Evolutionary conservation across 2,329 filamentous ascomycete genomes (phyloP), one percentile per base, ranked within the genome.

Genomic region (Clarireedia sp.): DNA sequence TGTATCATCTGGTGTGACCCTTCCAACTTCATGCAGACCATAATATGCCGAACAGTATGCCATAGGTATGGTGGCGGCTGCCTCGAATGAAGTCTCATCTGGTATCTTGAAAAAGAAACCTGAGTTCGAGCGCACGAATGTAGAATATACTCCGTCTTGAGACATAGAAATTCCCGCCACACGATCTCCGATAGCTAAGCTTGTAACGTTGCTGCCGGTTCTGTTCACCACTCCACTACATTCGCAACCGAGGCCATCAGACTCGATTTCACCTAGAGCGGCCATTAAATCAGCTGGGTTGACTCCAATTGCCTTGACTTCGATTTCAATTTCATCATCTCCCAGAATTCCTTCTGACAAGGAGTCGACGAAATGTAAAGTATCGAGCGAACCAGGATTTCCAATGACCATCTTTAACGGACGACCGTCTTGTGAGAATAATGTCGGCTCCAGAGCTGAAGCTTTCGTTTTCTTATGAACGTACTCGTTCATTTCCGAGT

Each of bases 181-280:
- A 23, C 66, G 64, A 49, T 72, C 65, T 4, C 70, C 69, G 24
- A 66, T 57, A 23, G 60, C 51, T 17, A 70, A 55, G 19, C 63
- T 29, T 21, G 40, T 44, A 17, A 46, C 64, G 14, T 63, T 63
- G 14, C 56, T 62, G 10, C 71, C 71, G 19, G 67, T 59, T 8
- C 58, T 62, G 6, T 62, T 63, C 6, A 73, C 59, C 26, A 71
- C 49, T 44, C 71, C 71, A 60, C 65, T 68, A 51, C 63, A 71
- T 51, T 73, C 71, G 9, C 63, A 57, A 16, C 71, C 70, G 40
- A 72, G 62, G n/a, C 64, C 59, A 0, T 59, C 49, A n/a, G 60
- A 59, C 12, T 63, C 58, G 12, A 68, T 44, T 38, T 71, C 66
- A 2, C 71, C 71, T 58, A 67, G 67, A 4, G 65, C 62, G 3